A percentile compares a stretch with the other conserved stretches of the same genome.
phyloP scores from a whole-genome alignment of 75 land plant species.

The Cupressus sempervirens region DNA sequence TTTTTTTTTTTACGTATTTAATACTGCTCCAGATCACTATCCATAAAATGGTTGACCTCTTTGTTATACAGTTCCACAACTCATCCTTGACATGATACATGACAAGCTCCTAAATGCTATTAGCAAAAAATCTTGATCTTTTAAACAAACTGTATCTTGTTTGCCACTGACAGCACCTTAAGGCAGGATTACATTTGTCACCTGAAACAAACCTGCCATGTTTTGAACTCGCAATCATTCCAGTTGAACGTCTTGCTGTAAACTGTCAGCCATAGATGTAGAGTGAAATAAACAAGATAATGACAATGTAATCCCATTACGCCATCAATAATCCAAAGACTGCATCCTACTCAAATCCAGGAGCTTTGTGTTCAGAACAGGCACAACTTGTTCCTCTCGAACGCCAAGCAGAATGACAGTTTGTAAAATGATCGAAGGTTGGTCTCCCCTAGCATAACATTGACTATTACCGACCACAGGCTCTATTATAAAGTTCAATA shows the following conservation, averaged over 20 bases:
- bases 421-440: constrained; percentile 9
- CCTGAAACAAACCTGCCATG: constrained; percentile 3
- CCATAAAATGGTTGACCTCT: neutral
- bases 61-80: constrained; percentile 1
- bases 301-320: neutral
- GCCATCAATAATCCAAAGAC: neutral
- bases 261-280: neutral
- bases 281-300: neutral
- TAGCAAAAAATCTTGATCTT: neutral
- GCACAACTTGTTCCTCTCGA: constrained; percentile 7
- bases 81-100: neutral
- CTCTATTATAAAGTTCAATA: constrained; percentile 56
- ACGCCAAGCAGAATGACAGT: neutral
- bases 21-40: neutral
- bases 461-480: constrained; percentile 18
- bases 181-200: neutral
- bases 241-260: neutral
- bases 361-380: constrained; percentile 6
- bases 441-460: constrained; percentile 4
- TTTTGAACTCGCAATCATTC: neutral
- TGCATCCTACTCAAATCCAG: neutral
- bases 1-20: too few species aligned
- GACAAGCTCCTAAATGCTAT: neutral
- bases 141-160: neutral
- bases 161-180: neutral